Base-by-base conservation (phyloP, 2,329 filamentous ascomycete genomes). In the Xylariaceae sp. region DNA sequence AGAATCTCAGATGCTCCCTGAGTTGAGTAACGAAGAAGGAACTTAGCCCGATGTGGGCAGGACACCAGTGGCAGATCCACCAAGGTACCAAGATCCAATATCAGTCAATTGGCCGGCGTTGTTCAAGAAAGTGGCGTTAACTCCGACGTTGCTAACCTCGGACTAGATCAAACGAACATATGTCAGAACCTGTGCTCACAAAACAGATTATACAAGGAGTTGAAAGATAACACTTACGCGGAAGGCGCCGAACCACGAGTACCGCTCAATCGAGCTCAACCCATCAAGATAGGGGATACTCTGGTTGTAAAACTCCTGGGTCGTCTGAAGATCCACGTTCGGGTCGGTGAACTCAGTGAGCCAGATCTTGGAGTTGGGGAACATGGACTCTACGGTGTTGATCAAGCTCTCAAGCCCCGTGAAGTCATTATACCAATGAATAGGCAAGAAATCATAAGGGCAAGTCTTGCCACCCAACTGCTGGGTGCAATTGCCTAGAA, bases 221-320 rank as follows among this genome's bases (percentile, higher is more conserved):
- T 29, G 8, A 40, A 22, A 11, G 44, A 46, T 22, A 56, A 62
- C 22, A 66, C 42, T 38, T 63, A 35, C 33, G 6, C 33, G 8
- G 16, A 35, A 35, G 7, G 33, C 33, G 33, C 33, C 33, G 16
- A 35, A 35, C 33, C 33, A 35, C 33, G 33, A 35, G 17, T 35
- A 35, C 33, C 33, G 10, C 33, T 35, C 33, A 35, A 35, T 16
- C 10, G 6, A 11, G 33, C 33, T 35, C 10, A 17, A 17, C 10
- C 33, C 33, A 35, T 35, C 33, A 7, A 35, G 33, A 7, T 17
- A 35, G 10, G 33, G 33, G 16, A 35, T 35, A 17, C 10, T 17
- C 33, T 35, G 33, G 10, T 35, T 35, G 17, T 11, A 35, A 35
- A 35, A 35, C 16, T 35, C 33, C 33, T 35, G 33, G 7, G 33